phyloP scores from a whole-genome alignment of 805 yeast species.

The Diddensiella caesifluorescens region DNA sequence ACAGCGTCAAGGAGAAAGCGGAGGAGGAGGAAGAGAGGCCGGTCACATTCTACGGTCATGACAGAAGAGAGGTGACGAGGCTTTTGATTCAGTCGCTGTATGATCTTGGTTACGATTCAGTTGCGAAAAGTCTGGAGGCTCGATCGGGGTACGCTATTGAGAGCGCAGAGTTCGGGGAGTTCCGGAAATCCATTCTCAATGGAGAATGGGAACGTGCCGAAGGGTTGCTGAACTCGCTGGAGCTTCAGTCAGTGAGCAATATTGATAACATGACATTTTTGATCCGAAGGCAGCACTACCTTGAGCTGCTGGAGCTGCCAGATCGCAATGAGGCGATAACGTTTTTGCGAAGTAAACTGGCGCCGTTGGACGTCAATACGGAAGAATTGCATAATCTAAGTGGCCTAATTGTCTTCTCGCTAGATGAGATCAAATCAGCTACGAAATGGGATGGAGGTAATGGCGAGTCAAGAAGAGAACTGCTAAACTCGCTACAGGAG shows the following conservation, averaged over 20 bases:
- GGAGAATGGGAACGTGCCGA: conserved; percentile 43
- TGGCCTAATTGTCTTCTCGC: conserved; percentile 27
- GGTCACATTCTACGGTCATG: conserved; percentile 25
- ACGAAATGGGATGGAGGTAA: conserved; percentile 31
- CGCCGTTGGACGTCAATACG: conserved; percentile 28
- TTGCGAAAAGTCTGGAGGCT: conserved; percentile 37
- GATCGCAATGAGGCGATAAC: conserved; percentile 34
- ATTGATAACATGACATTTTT: conserved; percentile 30
- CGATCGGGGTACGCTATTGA: conserved; percentile 37
- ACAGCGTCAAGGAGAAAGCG: not conserved
- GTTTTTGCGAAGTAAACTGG: conserved; percentile 36
- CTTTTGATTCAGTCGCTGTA: conserved; percentile 45
- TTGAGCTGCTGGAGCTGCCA: conserved; percentile 38
- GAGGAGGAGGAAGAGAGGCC: not conserved
- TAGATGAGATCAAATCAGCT: conserved; percentile 29
- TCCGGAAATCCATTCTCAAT: conserved; percentile 35
- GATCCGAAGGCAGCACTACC: conserved; percentile 38
- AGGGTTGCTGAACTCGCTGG: conserved; percentile 25
- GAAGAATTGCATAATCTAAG: conserved; percentile 28
- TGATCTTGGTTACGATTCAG: conserved; percentile 43
- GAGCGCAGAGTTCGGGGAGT: conserved; percentile 38
- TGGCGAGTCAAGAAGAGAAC: conserved; percentile 37
- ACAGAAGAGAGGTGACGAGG: conserved; percentile 40
- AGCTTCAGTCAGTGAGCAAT: conserved; percentile 23
- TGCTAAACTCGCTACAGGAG: conserved; percentile 41